Percentiles rank a stretch among this genome's conserved stretches.
Evolutionary conservation across 306 rosid genomes (phyloP).

Genomic region (Mimosa pudica): DNA sequence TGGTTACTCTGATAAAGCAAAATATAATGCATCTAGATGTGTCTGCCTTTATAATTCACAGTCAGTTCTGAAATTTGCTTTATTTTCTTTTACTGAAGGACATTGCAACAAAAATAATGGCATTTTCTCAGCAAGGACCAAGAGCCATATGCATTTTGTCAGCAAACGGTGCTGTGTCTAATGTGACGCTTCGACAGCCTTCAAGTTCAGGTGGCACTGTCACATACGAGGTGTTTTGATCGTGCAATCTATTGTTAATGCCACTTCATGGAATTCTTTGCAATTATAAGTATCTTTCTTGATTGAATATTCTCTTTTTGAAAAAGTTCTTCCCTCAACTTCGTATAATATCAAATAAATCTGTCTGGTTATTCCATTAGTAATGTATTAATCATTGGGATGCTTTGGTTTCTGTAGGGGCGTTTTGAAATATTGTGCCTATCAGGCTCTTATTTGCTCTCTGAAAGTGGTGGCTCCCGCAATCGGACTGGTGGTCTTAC

Average conservation of each 20-base stretch:
- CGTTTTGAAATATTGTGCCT: conserved; percentile 89
- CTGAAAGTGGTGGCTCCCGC: conserved; percentile 59
- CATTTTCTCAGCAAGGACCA: conserved; percentile 93
- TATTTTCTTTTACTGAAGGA: conserved; percentile 55
- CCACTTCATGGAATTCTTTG: neutral
- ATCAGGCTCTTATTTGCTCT: conserved; percentile 77
- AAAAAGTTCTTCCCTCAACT: neutral
- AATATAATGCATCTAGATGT: neutral
- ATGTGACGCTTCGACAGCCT: conserved; percentile 91
- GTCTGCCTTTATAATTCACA: conserved; percentile 15
- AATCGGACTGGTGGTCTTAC: conserved; percentile 75
- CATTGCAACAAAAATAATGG: conserved; percentile 77
- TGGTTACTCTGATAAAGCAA: neutral
- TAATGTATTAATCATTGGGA: conserved; percentile 20
- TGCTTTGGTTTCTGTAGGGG: conserved; percentile 59
- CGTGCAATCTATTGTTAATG: neutral
- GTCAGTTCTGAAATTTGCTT: neutral
- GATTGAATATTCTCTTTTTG: neutral
- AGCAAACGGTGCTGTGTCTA: conserved; percentile 89
- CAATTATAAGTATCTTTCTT: neutral
- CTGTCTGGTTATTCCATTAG: neutral
- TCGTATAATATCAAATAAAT: neutral
- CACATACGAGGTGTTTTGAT: conserved; percentile 74
- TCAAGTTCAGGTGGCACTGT: conserved; percentile 88
- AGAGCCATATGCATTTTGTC: conserved; percentile 84